Percentiles rank a stretch among this genome's conserved stretches.
Conservation (phyloP, 2,329 filamentous ascomycete genomes). For the Trichoderma arundinaceum region DNA sequence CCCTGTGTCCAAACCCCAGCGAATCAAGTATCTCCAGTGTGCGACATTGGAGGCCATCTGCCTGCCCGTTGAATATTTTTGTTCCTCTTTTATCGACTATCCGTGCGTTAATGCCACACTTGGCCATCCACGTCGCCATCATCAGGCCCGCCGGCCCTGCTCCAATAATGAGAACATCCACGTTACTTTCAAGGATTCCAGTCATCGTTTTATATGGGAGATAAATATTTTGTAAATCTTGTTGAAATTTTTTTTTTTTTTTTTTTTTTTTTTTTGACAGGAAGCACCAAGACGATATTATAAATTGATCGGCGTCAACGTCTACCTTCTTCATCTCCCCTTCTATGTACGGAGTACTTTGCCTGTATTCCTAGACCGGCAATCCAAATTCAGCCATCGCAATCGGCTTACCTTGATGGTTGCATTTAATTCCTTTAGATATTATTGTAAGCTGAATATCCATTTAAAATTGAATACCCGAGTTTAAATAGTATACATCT, state of each 20-base stretch:
- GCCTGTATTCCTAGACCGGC: neutral
- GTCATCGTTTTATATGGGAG: neutral
- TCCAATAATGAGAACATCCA: constrained; percentile 21
- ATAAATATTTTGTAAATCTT: too few species aligned
- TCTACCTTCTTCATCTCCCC: too few species aligned
- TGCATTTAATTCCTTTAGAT: neutral
- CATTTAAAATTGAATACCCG: neutral
- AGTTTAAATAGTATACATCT: neutral
- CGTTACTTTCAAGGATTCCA: neutral
- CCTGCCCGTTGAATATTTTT: constrained; percentile 12
- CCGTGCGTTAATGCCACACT: constrained; percentile 2
- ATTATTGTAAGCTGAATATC: neutral
- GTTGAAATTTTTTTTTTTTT: neutral
- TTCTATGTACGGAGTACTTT: too few species aligned
- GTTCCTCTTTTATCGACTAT: constrained; percentile 12
- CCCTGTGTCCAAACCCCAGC: neutral
- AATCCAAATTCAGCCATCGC: neutral
- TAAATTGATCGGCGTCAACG: too few species aligned
- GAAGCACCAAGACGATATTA: too few species aligned
- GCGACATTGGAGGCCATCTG: constrained; percentile 1
- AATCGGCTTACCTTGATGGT: neutral
- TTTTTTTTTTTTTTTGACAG: neutral
- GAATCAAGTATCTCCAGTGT: constrained; percentile 12
- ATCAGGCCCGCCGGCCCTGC: constrained; percentile 5
- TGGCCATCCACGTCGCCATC: constrained; percentile 11